Conservation (phyloP, 164 flowering plant species). For the Stephania japonica region DNA sequence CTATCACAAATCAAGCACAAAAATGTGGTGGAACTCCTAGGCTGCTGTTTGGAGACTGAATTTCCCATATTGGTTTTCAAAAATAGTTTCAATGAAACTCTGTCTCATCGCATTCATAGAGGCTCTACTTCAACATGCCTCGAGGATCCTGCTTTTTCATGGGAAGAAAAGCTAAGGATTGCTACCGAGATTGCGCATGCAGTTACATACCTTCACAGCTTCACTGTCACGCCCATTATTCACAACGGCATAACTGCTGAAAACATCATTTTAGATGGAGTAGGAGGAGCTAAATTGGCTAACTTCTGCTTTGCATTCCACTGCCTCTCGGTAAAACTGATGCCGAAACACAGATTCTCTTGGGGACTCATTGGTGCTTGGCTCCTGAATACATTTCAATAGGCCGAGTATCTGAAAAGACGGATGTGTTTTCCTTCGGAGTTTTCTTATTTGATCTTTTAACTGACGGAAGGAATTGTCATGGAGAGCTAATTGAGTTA, state of each 20-base stretch:
- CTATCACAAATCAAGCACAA: too few species aligned
- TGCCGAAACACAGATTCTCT: background rate
- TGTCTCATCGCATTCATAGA: too few species aligned
- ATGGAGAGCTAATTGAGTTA: too few species aligned
- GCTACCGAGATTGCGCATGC: conserved; percentile 1
- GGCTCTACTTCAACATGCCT: too few species aligned
- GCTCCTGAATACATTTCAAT: conserved; percentile 4
- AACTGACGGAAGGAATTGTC: too few species aligned
- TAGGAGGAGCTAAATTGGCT: background rate
- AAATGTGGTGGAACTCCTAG: too few species aligned
- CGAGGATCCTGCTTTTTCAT: background rate
- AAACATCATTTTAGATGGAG: conserved; percentile 1
- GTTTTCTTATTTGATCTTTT: background rate
- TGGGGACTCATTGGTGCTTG: conserved; percentile 2
- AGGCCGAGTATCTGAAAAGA: background rate
- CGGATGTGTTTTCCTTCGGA: conserved; percentile 3
- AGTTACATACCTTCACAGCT: background rate
- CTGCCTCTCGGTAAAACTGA: conserved; percentile 5
- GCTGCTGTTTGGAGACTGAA: too few species aligned
- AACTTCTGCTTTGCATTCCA: background rate
- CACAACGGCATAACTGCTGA: conserved; percentile 1
- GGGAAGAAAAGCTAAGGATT: conserved; percentile 1
- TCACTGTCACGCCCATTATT: background rate
- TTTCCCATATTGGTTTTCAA: too few species aligned
- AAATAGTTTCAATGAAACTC: too few species aligned